Evolutionary conservation across 148 eudicot genomes (phyloP), one percentile per base, ranked within the genome.

Genomic region (Beta vulgaris): DNA sequence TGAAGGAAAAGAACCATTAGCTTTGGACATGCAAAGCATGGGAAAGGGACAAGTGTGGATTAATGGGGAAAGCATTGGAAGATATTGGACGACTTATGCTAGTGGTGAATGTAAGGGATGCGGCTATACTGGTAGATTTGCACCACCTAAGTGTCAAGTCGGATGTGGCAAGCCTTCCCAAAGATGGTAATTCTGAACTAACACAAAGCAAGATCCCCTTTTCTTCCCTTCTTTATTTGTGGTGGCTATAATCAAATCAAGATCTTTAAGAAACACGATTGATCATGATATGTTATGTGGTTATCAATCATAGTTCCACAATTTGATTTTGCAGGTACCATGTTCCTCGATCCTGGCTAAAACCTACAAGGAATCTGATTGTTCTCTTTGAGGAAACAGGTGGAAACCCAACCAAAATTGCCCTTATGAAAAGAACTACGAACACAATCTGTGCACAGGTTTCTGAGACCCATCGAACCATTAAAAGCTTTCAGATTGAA

Each of bases 41-140:
- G 96, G 98, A n/a, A 94, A 94, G 74, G 98, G 98, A 67, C 90
- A 94, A 80, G 88, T 88, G 26, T 94, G 98, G 98, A 85, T 94
- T 58, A 94, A 94, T 72, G 98, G 98, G 19, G 88, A 88, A 72
- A 94, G 97, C 71, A 87, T 94, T 23, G 98, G 98, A 23, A 82
- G 98, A 84, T 92, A 91, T 78, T 94, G 98, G 98, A 85, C 91
- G 23, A 81, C 84, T 18, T 73, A 53, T 82, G 92, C 96, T 60
- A 59, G 64, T 53, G 98, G 97, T 23, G 76, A 87, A 71, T 94
- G 98, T 81, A 78, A 82, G 6, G 88, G 86, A 0, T 94, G 97
- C 83, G 85, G 79, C 75, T 94, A 91, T 75, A 29, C 92, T 19
- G 98, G 93, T 21, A 74, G 81, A 25, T 94, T 77, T 67, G 77